Evolutionary conservation across 352 stramenopile genomes (phyloP).

Genomic region (Pythium plurisporium): DNA sequence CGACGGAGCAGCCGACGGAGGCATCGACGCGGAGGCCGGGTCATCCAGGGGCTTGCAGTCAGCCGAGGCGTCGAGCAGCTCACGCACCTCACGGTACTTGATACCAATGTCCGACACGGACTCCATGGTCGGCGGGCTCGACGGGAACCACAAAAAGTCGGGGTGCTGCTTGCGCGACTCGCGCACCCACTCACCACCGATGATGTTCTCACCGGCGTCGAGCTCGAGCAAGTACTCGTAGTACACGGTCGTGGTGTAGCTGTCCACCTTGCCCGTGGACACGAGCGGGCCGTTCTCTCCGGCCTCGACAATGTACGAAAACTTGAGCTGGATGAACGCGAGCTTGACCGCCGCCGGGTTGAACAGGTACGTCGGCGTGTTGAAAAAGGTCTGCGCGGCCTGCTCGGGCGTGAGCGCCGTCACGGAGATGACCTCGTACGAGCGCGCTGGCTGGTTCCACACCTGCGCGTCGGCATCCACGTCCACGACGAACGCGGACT

Average conservation of each 20-base stretch:
- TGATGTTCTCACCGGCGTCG: constrained; percentile 51
- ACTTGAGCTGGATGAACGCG: constrained; percentile 35
- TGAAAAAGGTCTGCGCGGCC: constrained; percentile 13
- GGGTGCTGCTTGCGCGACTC: constrained; percentile 50
- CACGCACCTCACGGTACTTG: constrained; percentile 12
- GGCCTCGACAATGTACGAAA: constrained; percentile 42
- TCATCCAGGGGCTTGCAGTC: no score
- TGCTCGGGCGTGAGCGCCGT: constrained; percentile 29
- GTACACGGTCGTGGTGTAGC: constrained; percentile 42
- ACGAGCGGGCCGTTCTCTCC: constrained; percentile 37
- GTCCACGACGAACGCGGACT: constrained; percentile 36
- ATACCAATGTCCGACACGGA: constrained; percentile 11
- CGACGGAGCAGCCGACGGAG: background rate
- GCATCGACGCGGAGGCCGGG: no score
- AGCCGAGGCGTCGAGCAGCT: constrained; percentile 11
- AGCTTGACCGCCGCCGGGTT: constrained; percentile 14
- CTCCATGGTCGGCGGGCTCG: constrained; percentile 1
- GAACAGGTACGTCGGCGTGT: constrained; percentile 36
- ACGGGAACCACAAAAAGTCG: constrained; percentile 68
- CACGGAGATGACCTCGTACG: constrained; percentile 33
- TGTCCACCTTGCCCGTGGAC: constrained; percentile 15
- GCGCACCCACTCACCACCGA: constrained; percentile 65
- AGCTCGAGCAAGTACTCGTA: constrained; percentile 55
- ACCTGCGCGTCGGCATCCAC: constrained; percentile 31
- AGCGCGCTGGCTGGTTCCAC: constrained; percentile 57